Evolutionary conservation across 2,329 filamentous ascomycete genomes (phyloP).

Genomic region (Trichoderma lentiforme): DNA sequence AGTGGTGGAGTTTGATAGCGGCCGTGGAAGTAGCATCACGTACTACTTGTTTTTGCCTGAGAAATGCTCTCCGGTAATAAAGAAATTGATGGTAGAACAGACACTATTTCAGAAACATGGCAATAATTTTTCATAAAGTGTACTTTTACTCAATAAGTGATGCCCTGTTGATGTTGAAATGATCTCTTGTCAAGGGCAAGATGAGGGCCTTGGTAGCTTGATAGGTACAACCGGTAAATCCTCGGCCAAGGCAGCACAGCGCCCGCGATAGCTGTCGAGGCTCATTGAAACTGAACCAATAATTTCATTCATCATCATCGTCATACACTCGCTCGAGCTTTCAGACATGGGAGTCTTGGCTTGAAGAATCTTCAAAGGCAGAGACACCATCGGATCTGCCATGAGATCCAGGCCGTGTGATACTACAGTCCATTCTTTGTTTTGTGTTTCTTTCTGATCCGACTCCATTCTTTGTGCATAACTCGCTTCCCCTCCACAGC

Average conservation of each 20-base stretch:
- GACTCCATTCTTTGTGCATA: not conserved
- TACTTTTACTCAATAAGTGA: not conserved
- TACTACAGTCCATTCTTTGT: not conserved
- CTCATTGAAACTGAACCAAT: not conserved
- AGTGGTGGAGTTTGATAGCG: not conserved
- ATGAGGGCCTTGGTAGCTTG: not conserved
- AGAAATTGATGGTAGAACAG: rapidly evolving
- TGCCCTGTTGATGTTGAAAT: not conserved
- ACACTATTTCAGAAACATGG: rapidly evolving
- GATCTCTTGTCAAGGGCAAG: not conserved
- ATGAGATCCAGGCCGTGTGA: not conserved
- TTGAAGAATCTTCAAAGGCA: not conserved
- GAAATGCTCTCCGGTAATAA: not conserved
- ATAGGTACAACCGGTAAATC: not conserved
- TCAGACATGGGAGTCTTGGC: not conserved
- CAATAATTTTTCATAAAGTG: rapidly evolving
- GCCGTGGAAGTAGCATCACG: not conserved
- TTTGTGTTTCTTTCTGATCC: not conserved
- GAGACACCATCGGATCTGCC: not conserved
- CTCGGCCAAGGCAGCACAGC: not conserved
- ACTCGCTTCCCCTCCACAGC: not conserved
- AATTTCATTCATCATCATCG: not conserved
- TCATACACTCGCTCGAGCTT: not conserved
- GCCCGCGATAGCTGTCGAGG: not conserved
- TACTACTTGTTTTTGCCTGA: not conserved